Evolutionary conservation across 306 rosid species (phyloP).

Genomic region (Lotus japonicus): DNA sequence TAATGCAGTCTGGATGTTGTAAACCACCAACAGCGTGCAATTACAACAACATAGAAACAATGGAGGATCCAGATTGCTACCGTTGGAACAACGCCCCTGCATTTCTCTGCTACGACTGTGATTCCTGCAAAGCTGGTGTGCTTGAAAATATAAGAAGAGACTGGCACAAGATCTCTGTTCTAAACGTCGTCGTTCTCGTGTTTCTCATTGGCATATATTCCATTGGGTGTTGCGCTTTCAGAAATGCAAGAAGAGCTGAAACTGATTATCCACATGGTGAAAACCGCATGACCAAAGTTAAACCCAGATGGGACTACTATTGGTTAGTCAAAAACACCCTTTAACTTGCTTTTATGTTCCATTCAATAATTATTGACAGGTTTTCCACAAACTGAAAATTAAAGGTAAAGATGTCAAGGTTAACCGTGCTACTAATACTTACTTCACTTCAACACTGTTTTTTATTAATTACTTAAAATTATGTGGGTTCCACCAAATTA

Average conservation of each 20-base stretch:
- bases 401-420: no score
- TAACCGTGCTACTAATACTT: no score
- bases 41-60: slow-evolving; percentile 29
- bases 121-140: slow-evolving; percentile 87
- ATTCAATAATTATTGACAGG: no score
- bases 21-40: slow-evolving; percentile 73
- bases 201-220: slow-evolving; percentile 64
- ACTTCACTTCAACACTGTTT: no score
- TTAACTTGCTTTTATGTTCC: background rate
- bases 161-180: slow-evolving; percentile 82
- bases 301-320: slow-evolving; percentile 85
- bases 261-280: slow-evolving; percentile 61
- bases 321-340: slow-evolving; percentile 31
- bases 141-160: slow-evolving; percentile 60
- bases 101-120: slow-evolving; percentile 70
- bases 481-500: no score
- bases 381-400: no score
- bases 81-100: slow-evolving; percentile 61
- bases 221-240: slow-evolving; percentile 85
- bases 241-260: slow-evolving; percentile 53
- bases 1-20: slow-evolving; percentile 78
- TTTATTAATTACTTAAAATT: no score
- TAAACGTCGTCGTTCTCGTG: slow-evolving; percentile 49
- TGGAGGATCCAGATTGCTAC: slow-evolving; percentile 62
- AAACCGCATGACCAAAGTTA: slow-evolving; percentile 64